These are phyloP conservation scores for Hypoxylon sp. DNA, from an alignment of 2,329 filamentous ascomycete genomes.

Conservation along the genomic window DNA sequence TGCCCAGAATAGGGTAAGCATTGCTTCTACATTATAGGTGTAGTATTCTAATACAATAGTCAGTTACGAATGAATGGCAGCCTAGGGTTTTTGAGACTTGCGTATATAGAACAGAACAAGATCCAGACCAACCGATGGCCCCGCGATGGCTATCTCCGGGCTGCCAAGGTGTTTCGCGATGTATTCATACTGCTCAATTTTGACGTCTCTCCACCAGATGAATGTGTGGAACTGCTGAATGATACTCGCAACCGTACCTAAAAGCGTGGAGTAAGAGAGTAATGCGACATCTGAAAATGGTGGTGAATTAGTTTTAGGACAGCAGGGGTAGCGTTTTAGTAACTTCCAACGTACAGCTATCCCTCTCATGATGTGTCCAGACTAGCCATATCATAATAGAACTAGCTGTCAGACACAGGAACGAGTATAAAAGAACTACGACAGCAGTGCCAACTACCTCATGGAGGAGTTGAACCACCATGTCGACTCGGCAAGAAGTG, in stretches of 20 bases:
- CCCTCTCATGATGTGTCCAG: constrained; percentile 59
- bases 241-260: constrained; percentile 59
- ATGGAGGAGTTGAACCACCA: constrained; percentile 57
- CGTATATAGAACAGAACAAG: constrained; percentile 65
- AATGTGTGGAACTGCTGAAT: constrained; percentile 62
- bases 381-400: constrained; percentile 57
- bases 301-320: constrained; percentile 22
- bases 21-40: constrained; percentile 65
- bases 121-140: constrained; percentile 60
- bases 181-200: constrained; percentile 58
- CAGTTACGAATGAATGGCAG: constrained; percentile 6
- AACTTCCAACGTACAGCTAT: constrained; percentile 57
- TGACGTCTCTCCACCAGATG: constrained; percentile 58
- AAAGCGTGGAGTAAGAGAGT: constrained; percentile 56
- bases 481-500: constrained; percentile 48
- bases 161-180: constrained; percentile 55
- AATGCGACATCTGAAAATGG: constrained; percentile 57
- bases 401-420: constrained; percentile 55
- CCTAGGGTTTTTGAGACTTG: constrained; percentile 49
- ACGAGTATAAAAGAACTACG: constrained; percentile 57
- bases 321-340: neutral
- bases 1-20: constrained; percentile 64
- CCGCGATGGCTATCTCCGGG: constrained; percentile 61
- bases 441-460: constrained; percentile 55
- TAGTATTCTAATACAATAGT: constrained; percentile 61